These are phyloP conservation scores for Saccharomycopsis schoenii DNA, from an alignment of 805 yeast genomes.

Conservation along the genomic window DNA sequence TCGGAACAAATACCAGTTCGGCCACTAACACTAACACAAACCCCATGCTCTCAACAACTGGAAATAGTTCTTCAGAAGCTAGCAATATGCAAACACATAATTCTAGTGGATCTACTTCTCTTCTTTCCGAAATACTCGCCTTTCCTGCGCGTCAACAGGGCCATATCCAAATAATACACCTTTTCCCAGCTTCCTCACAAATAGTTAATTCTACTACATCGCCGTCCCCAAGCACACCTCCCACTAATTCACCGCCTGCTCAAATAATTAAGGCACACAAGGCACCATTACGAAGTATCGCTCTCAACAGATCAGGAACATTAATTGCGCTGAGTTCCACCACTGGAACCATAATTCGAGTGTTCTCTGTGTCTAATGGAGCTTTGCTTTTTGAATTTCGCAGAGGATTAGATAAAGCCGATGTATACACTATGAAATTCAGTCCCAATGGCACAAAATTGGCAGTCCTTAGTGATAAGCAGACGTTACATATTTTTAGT, in stretches of 20 bases:
- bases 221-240: not conserved
- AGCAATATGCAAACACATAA: not conserved
- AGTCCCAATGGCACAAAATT: slow-evolving; percentile 65
- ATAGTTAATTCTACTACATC: slow-evolving; percentile 49
- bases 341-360: slow-evolving; percentile 70
- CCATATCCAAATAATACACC: slow-evolving; percentile 71
- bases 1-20: slow-evolving; percentile 12
- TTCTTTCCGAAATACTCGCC: slow-evolving; percentile 40
- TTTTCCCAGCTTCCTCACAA: slow-evolving; percentile 48
- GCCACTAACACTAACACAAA: too few relatives aligned
- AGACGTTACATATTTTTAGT: slow-evolving; percentile 78
- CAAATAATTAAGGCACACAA: slow-evolving; percentile 67
- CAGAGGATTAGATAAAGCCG: slow-evolving; percentile 82
- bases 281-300: slow-evolving; percentile 50
- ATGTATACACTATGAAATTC: slow-evolving; percentile 73
- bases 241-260: not conserved
- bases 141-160: slow-evolving; percentile 60
- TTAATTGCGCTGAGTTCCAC: slow-evolving; percentile 74
- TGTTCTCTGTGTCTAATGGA: slow-evolving; percentile 61
- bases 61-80: not conserved
- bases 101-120: not conserved
- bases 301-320: slow-evolving; percentile 53
- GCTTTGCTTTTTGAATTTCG: slow-evolving; percentile 74
- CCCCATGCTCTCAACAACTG: too few relatives aligned
- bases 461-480: slow-evolving; percentile 83